A percentile compares a stretch with the other conserved stretches of the same genome.
phyloP scores from a whole-genome alignment of 768 basidiomycete genomes.

The Lactifluus echinatus region DNA sequence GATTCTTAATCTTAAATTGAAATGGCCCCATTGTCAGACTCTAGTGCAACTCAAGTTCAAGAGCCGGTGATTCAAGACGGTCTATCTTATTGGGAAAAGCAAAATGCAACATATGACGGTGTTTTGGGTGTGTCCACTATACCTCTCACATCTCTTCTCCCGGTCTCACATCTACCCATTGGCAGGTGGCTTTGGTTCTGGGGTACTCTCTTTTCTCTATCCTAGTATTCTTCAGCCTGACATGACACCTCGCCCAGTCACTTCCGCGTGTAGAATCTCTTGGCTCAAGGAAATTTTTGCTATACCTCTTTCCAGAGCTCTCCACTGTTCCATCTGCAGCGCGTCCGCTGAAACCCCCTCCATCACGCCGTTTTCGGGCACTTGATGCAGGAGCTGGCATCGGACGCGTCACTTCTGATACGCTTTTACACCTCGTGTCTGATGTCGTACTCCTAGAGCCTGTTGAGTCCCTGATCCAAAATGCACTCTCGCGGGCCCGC shows the following conservation, averaged over 20 bases:
- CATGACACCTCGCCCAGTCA: slow-evolving; percentile 43
- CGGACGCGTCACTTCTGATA: slow-evolving; percentile 82
- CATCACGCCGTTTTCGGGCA: slow-evolving; percentile 51
- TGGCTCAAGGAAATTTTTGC: slow-evolving; percentile 80
- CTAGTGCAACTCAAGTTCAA: background rate
- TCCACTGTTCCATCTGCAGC: slow-evolving; percentile 69
- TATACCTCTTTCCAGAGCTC: slow-evolving; percentile 73
- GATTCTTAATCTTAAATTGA: background rate
- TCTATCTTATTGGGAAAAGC: slow-evolving; percentile 77
- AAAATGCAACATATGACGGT: slow-evolving; percentile 77
- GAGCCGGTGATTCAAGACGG: slow-evolving; percentile 64
- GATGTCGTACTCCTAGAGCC: slow-evolving; percentile 91
- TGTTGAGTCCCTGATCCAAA: slow-evolving; percentile 63
- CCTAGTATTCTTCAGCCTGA: slow-evolving; percentile 6
- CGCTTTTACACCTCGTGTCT: slow-evolving; percentile 80
- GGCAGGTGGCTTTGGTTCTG: slow-evolving; percentile 49
- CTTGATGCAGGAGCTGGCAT: slow-evolving; percentile 94
- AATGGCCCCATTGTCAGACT: background rate
- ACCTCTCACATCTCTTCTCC: background rate
- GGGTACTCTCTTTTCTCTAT: slow-evolving; percentile 27
- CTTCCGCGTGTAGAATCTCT: slow-evolving; percentile 87
- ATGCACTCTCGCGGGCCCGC: slow-evolving; percentile 44
- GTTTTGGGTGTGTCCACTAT: slow-evolving; percentile 56
- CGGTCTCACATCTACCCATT: background rate
- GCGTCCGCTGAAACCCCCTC: slow-evolving; percentile 35